Evolutionary conservation across 352 stramenopile genomes (phyloP), one percentile per base, ranked within the genome.

Genomic region (Phytophthora europaea): DNA sequence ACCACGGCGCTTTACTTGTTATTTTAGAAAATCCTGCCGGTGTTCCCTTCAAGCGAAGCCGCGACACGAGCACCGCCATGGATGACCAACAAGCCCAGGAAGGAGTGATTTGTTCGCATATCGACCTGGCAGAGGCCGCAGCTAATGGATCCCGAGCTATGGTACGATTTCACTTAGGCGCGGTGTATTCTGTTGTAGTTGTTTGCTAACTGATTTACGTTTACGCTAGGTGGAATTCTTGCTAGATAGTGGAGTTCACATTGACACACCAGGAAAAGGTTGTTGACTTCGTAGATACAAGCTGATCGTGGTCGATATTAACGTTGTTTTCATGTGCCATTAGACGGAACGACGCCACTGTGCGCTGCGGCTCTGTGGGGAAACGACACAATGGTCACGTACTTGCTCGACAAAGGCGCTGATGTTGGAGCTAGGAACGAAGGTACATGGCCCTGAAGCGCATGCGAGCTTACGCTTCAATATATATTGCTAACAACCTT

Each of bases 331-430:
- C 9, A 12, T 62, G 5, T 9, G 8, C 43, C 16, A 50, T 10
- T 34, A 92, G 85, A 91, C 76, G 85, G 85, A 54, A 91, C 83
- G 31, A 92, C 85, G 16, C 83, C 85, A 22, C 58, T 91, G 7
- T 92, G 83, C 20, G 83, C 85, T 23, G 81, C 85, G 38, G 81
- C 83, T 23, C 70, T 91, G 2, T 92, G 83, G 83, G 85, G 83
- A 12, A 92, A 92, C 54, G 83, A 91, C 52, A 48, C 65, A 6
- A 92, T 92, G 85, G 85, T 90, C 31, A 61, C 69, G n/a, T 88
- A 85, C 51, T 68, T 92, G 43, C 72, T 92, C 20, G 79, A 84
- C 33, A 85, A 82, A 76, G 79, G 82, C 15, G 84, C 85, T 2
- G 76, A 89, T 34, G 75, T 92, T 16, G 54, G 53, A 8, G 81